phyloP scores from a whole-genome alignment of 2,329 filamentous ascomycete genomes.

The Claviceps spartinae region DNA sequence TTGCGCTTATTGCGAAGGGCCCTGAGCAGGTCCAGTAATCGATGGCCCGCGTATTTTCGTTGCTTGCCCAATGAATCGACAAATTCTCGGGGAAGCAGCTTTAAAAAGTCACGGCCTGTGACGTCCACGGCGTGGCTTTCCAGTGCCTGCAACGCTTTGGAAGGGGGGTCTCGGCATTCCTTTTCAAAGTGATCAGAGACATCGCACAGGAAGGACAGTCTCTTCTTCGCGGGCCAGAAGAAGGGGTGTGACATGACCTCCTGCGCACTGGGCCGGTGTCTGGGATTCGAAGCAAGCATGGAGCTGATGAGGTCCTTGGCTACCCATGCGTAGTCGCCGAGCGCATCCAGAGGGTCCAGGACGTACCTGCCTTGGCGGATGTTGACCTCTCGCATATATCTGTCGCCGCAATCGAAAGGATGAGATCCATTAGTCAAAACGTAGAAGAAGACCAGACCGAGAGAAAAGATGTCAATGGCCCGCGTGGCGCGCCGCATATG shows the following conservation, averaged over 20 bases:
- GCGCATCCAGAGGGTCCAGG: slow-evolving; percentile 53
- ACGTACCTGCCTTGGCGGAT: slow-evolving; percentile 82
- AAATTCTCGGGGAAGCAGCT: slow-evolving; percentile 62
- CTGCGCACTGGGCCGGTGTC: slow-evolving; percentile 52
- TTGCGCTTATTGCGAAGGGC: slow-evolving; percentile 93
- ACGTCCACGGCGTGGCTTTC: slow-evolving; percentile 39
- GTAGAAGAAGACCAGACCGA: slow-evolving; percentile 97
- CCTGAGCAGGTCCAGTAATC: slow-evolving; percentile 73
- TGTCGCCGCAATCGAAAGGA: slow-evolving; percentile 86
- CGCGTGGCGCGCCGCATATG: slow-evolving; percentile 71
- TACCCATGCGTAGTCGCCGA: slow-evolving; percentile 77
- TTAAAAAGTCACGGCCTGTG: slow-evolving; percentile 64
- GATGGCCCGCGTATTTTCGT: slow-evolving; percentile 78
- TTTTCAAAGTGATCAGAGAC: slow-evolving; percentile 95
- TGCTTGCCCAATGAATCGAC: slow-evolving; percentile 86
- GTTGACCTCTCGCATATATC: slow-evolving; percentile 93
- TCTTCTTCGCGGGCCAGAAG: slow-evolving; percentile 87
- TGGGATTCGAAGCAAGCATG: slow-evolving; percentile 53
- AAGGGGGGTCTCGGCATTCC: slow-evolving; percentile 73
- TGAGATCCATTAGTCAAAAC: slow-evolving; percentile 88
- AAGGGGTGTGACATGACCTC: slow-evolving; percentile 88
- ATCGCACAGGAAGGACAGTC: slow-evolving; percentile 85
- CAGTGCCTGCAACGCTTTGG: slow-evolving; percentile 46
- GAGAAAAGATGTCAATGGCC: slow-evolving; percentile 92
- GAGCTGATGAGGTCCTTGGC: slow-evolving; percentile 73